A percentile compares a stretch with the other conserved stretches of the same genome.
Conservation (phyloP, 2,329 filamentous ascomycete species). For the Penicillium sp. region DNA sequence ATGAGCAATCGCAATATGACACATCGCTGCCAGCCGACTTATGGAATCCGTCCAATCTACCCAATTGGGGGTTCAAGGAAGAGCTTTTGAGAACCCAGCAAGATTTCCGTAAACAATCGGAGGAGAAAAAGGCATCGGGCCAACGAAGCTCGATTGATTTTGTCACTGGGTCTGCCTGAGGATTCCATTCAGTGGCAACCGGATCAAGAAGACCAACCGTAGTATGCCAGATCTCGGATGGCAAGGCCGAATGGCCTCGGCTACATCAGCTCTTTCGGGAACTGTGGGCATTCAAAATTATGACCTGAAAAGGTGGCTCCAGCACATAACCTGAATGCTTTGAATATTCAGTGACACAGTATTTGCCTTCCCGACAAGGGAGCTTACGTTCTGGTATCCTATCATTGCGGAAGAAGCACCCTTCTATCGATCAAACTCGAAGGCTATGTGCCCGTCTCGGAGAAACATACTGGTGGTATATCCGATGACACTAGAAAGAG, state of each 20-base stretch:
- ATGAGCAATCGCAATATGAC: constrained; percentile 54
- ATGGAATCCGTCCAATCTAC: constrained; percentile 43
- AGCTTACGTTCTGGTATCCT: background rate
- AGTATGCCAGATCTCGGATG: background rate
- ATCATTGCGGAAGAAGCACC: background rate
- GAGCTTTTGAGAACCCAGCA: constrained; percentile 47
- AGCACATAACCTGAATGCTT: background rate
- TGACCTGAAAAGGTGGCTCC: background rate
- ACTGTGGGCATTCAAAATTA: background rate
- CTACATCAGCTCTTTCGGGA: too few species aligned
- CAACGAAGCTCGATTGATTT: constrained; percentile 44
- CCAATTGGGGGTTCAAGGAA: constrained; percentile 49
- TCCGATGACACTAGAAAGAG: background rate
- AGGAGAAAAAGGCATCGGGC: constrained; percentile 36
- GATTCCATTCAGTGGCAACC: background rate
- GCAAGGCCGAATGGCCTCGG: too few species aligned
- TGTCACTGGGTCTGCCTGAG: constrained; percentile 30
- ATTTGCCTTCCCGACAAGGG: background rate
- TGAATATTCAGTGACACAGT: background rate
- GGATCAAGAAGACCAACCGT: background rate
- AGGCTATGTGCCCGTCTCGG: background rate
- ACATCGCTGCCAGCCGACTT: constrained; percentile 48
- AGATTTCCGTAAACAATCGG: constrained; percentile 33
- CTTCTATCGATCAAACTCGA: background rate
- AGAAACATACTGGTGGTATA: background rate